Percentiles rank a stretch among this genome's conserved stretches.
phyloP scores from a whole-genome alignment of 257 asterid species.

The Echium plantagineum region DNA sequence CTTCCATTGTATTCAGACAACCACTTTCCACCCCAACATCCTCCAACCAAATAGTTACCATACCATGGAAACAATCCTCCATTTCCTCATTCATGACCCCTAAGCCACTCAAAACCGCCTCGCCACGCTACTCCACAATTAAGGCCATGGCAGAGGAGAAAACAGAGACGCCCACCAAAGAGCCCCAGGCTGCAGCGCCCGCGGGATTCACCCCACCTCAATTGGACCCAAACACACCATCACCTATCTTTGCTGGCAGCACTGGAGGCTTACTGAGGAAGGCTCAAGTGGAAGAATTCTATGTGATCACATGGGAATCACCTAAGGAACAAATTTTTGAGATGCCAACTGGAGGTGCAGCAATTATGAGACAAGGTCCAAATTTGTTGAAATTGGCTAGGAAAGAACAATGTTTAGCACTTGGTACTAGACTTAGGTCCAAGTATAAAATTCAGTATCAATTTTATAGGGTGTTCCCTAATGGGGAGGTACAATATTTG shows the following conservation, averaged over 20 bases:
- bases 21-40: slow-evolving; percentile 27
- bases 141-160: slow-evolving; percentile 55
- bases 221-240: slow-evolving; percentile 87
- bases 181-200: slow-evolving; percentile 37
- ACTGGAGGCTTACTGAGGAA: slow-evolving; percentile 87
- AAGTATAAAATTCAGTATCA: slow-evolving; percentile 88
- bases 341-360: slow-evolving; percentile 98
- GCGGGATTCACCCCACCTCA: slow-evolving; percentile 85
- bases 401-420: slow-evolving; percentile 88
- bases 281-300: slow-evolving; percentile 89
- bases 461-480: slow-evolving; percentile 83
- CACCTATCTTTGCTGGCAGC: slow-evolving; percentile 94
- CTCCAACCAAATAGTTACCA: slow-evolving; percentile 20
- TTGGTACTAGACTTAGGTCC: slow-evolving; percentile 72
- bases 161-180: slow-evolving; percentile 19
- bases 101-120: slow-evolving; percentile 25
- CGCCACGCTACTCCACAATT: slow-evolving; percentile 28
- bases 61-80: slow-evolving; percentile 51
- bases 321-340: slow-evolving; percentile 94
- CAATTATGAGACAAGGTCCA: slow-evolving; percentile 86
- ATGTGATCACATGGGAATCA: slow-evolving; percentile 90
- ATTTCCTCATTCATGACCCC: slow-evolving; percentile 25
- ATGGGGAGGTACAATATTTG: slow-evolving; percentile 87
- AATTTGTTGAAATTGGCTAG: slow-evolving; percentile 74
- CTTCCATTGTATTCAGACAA: slow-evolving; percentile 65